Evolutionary conservation across 768 basidiomycete species (phyloP), one percentile per base, ranked within the genome.

Genomic region (Pholiota conissans): DNA sequence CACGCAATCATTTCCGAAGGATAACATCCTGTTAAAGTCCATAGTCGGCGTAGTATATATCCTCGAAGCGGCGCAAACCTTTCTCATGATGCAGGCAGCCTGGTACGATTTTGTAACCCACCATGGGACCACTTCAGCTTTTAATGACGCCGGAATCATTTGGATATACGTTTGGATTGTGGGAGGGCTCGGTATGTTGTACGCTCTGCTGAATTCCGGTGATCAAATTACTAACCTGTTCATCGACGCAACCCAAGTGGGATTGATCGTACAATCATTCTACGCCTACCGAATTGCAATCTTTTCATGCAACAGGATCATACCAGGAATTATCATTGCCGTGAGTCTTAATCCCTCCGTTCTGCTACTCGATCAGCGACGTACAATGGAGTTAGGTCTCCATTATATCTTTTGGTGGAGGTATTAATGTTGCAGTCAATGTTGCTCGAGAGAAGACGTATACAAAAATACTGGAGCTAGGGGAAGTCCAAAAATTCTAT

Each of bases 221-320:
- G 35, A 20, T n/a, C 13, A 28, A 26, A 20, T 16, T 6, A 4
- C 51, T 22, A 22, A 14, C 16, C 4, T 42, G 0, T 13, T 20
- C n/a, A n/a, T n/a, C n/a, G n/a, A n/a, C n/a, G n/a, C n/a, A n/a
- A n/a, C n/a, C n/a, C n/a, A n/a, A 59, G 58, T 54, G 7, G 53
- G 47, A 8, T 42, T 53, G 5, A 20, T 59, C 7, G 57, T 59
- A 7, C 57, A 59, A 26, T 37, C 37, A 5, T 59, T 59, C 52
- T 59, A 59, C 16, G 52, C 53, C 11, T 40, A 59, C 39, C 46
- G 57, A 10, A 55, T 59, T 14, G 13, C 13, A 3, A 24, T 49
- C 2, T 30, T 54, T 5, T 40, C 53, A 34, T 18, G 39, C 5
- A 49, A 20, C 29, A 49, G 7, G 22, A 34, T 24, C 3, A 42